phyloP scores from a whole-genome alignment of 2,329 filamentous ascomycete genomes.

The Fusarium chuoi region DNA sequence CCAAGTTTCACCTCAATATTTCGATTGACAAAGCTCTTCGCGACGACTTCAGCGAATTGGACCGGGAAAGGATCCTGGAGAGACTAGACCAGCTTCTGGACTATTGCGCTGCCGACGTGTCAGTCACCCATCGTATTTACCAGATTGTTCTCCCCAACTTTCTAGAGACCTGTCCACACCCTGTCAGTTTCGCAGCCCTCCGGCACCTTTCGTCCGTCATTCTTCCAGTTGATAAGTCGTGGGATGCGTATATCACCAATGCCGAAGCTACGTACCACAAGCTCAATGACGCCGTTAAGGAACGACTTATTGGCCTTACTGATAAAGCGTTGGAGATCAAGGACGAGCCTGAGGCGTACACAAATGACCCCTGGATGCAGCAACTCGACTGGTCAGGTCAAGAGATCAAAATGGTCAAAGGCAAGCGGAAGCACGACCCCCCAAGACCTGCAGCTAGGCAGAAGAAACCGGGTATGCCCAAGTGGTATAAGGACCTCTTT shows the following conservation, averaged over 20 bases:
- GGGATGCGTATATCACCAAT: conserved; percentile 85
- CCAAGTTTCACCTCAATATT: conserved; percentile 93
- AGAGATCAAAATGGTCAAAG: conserved; percentile 89
- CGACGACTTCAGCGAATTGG: conserved; percentile 86
- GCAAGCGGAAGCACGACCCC: conserved; percentile 85
- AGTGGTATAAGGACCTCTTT: conserved; percentile 96
- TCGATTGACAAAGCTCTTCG: conserved; percentile 90
- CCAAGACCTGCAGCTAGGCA: conserved; percentile 82
- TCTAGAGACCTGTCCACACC: conserved; percentile 89
- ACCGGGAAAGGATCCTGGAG: conserved; percentile 73
- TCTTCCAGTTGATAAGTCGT: conserved; percentile 86
- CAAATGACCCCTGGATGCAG: conserved; percentile 86
- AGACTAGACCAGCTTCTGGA: conserved; percentile 86
- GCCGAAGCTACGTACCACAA: conserved; percentile 86
- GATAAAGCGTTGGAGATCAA: conserved; percentile 82
- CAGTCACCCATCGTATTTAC: conserved; percentile 93
- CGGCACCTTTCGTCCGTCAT: conserved; percentile 95
- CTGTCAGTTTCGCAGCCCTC: conserved; percentile 94
- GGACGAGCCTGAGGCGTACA: conserved; percentile 73
- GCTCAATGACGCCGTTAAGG: conserved; percentile 80
- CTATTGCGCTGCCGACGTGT: conserved; percentile 95
- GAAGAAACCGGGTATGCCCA: conserved; percentile 93
- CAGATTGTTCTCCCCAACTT: conserved; percentile 93
- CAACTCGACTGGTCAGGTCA: conserved; percentile 97
- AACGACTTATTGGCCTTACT: conserved; percentile 77